phyloP scores from a whole-genome alignment of 176 grass and related monocot species.

The Elaeis guineensis region DNA sequence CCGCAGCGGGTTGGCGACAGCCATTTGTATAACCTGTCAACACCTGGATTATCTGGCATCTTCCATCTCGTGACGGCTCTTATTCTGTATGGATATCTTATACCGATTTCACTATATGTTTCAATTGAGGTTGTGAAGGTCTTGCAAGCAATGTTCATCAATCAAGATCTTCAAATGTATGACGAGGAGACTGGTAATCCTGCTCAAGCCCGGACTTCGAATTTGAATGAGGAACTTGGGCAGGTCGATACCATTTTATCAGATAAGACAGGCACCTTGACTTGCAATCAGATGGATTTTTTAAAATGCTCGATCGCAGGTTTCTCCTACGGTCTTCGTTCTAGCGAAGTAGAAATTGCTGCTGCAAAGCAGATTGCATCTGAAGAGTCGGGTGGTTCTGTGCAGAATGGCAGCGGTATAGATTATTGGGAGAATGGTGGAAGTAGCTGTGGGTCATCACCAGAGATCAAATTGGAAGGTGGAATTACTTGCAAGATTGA shows the following conservation, averaged over 20 bases:
- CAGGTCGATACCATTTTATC: too few species aligned
- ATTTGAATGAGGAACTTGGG: too few species aligned
- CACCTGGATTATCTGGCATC: not conserved
- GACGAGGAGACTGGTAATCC: slow-evolving; percentile 1
- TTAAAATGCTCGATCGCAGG: slow-evolving; percentile 3
- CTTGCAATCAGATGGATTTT: not conserved
- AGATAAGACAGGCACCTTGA: too few species aligned
- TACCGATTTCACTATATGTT: too few species aligned
- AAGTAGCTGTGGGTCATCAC: too few species aligned
- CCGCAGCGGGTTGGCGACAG: not conserved
- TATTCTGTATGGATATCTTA: too few species aligned
- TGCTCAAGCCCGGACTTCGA: not conserved
- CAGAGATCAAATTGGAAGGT: too few species aligned
- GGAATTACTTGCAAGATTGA: too few species aligned
- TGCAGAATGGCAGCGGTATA: not conserved
- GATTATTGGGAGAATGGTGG: not conserved
- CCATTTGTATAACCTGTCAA: not conserved
- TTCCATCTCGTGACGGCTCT: too few species aligned
- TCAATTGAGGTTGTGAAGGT: slow-evolving; percentile 3
- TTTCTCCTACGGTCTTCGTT: not conserved
- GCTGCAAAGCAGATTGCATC: slow-evolving; percentile 2
- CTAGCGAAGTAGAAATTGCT: slow-evolving; percentile 5
- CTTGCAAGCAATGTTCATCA: slow-evolving; percentile 33
- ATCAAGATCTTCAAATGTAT: not conserved
- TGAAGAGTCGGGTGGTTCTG: not conserved